Evolutionary conservation across 1,139 yeast species (phyloP).

Genomic region (Casaregolazyma suthepensis): DNA sequence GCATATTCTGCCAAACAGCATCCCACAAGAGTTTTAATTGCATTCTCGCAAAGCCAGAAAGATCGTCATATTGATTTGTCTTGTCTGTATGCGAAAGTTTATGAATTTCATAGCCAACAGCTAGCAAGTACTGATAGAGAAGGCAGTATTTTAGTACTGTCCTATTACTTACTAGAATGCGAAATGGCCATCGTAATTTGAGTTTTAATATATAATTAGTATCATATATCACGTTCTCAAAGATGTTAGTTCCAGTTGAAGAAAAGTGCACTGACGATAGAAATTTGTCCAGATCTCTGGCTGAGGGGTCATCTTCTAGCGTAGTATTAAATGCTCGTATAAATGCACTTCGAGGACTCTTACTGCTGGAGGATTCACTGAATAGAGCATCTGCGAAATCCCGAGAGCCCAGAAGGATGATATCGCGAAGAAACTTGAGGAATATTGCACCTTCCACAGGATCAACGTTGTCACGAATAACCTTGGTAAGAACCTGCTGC

Average conservation of each 20-base stretch:
- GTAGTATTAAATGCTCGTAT: conserved; percentile 2
- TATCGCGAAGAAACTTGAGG: conserved; percentile 17
- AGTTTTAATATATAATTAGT: conserved; percentile 16
- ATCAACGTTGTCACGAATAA: conserved; percentile 19
- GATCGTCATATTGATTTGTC: conserved; percentile 13
- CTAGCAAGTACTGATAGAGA: conserved; percentile 20
- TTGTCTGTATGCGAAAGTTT: conserved; percentile 8
- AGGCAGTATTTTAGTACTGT: conserved; percentile 16
- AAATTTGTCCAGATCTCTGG: conserved; percentile 2
- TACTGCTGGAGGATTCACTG: not conserved
- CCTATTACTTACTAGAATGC: conserved; percentile 16
- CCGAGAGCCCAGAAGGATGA: conserved; percentile 20
- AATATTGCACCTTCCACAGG: conserved; percentile 11
- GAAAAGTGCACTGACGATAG: not conserved
- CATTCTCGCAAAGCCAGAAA: not conserved
- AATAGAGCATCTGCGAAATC: conserved; percentile 18
- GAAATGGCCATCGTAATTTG: conserved; percentile 20
- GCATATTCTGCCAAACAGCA: conserved; percentile 24
- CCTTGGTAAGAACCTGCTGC: conserved; percentile 17
- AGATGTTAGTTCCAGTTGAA: conserved; percentile 6
- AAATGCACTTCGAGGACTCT: conserved; percentile 1
- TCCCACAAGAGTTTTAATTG: conserved; percentile 19
- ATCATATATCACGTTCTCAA: conserved; percentile 19
- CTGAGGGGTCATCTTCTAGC: conserved; percentile 3
- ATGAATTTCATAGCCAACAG: conserved; percentile 14